Evolutionary conservation across 2,329 filamentous ascomycete species (phyloP), one percentile per base, ranked within the genome.

Genomic region (Apiospora pterosperma): DNA sequence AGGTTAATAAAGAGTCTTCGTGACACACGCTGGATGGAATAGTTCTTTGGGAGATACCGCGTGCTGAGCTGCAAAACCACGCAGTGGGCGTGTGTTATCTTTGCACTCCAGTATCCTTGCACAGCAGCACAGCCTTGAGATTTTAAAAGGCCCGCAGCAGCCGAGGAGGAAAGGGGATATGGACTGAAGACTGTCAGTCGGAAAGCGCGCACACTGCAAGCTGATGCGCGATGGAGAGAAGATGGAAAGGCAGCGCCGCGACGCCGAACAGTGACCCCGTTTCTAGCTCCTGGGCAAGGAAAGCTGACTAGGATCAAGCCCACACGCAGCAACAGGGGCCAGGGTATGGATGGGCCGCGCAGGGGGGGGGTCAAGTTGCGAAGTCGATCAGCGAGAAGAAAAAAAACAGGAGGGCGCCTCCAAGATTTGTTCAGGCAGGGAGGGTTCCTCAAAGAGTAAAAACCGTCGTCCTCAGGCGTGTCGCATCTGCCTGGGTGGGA

Each of bases 251-350:
- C 59, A 59, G 62, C 61, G 61, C 59, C 61, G 59, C 38, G 36
- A 63, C 31, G 62, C 64, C 64, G 61, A 41, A 41, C 23, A 61
- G 59, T 25, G 28, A 61, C 59, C 59, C 48, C 48, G 48, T 55
- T 34, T 55, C 48, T 55, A 55, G 48, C 28, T 55, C 59, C 62
- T 58, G 52, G 63, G 60, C 39, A 63, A 55, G 52, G 55, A 59
- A 67, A 65, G 64, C 64, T 64, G 69, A 68, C 67, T 64, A 34
- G 48, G 64, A 63, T 63, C 64, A 68, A 70, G 69, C 69, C 69
- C 66, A 71, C 68, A 69, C 66, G 66, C 44, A 55, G 48, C 66
- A 66, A 66, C 67, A 69, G 65, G 67, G 68, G 58, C 62, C 64
- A 62, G 63, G 68, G 65, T 66, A 62, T n/a, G 5, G n/a, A 55